These are phyloP conservation scores for Brasilioporus rufonigricans DNA, from an alignment of 768 basidiomycete species.

Conservation along the genomic window DNA sequence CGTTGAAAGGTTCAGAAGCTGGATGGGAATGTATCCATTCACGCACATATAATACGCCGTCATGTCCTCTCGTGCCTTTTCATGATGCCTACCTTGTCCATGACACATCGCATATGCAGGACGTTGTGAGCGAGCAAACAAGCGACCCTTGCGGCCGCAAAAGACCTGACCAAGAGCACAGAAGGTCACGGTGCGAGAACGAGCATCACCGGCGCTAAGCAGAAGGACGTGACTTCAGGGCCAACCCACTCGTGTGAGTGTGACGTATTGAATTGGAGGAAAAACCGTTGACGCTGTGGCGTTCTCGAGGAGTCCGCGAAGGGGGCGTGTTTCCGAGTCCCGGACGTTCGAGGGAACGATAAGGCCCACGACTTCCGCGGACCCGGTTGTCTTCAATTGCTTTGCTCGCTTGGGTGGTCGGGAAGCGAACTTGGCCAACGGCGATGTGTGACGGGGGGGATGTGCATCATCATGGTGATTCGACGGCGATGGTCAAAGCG, in stretches of 20 bases:
- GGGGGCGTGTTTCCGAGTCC: conserved; percentile 3
- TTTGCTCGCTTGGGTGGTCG: no score
- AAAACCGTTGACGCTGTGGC: conserved; percentile 2
- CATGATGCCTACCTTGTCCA: not conserved
- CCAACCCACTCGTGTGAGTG: conserved; percentile 7
- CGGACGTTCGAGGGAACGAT: not conserved
- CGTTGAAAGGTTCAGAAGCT: not conserved
- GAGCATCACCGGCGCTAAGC: not conserved
- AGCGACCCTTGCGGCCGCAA: not conserved
- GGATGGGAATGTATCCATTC: not conserved
- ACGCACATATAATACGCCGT: conserved; percentile 2
- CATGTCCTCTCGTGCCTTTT: not conserved
- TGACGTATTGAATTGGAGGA: not conserved
- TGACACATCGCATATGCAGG: not conserved
- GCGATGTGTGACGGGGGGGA: no score
- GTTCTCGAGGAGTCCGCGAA: conserved; percentile 7
- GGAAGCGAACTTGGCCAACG: no score
- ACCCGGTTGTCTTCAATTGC: no score
- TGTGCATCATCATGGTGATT: no score
- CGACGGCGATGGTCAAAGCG: no score
- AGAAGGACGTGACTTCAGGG: not conserved
- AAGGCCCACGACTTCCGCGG: not conserved
- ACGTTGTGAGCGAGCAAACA: not conserved
- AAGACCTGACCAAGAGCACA: not conserved
- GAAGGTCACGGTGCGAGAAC: not conserved